Base-by-base conservation (phyloP, 176 grass and related monocot genomes). In the Rhynchospora tenuis region DNA sequence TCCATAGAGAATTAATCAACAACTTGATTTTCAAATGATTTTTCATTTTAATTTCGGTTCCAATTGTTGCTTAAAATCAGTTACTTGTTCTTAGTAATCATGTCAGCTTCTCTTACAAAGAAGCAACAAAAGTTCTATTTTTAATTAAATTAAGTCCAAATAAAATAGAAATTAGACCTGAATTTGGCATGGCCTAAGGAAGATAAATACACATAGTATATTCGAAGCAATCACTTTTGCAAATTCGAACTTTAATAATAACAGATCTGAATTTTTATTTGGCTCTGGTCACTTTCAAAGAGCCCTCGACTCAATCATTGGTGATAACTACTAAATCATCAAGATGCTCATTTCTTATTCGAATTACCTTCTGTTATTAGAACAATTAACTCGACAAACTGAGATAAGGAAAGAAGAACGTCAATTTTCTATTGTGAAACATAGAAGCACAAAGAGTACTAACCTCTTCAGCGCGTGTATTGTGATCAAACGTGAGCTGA, bases 281-380 rank as follows among this genome's bases (percentile, higher is more conserved):
- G n/a, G 96, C 93, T 89, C 96, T 91, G 1, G 96, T 99, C 43
- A 99, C 96, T 88, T 95, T 99, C 73, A 99, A 64, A 27, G 96
- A 99, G 17, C 96, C 96, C 81, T 99, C 95, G 67, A 99, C 96
- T 9, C 96, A 91, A 78, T 89, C 88, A 59, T 99, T 99, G 19
- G 84, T 68, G 65, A 95, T 90, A 0, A 88, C 93, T 11, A 71
- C 44, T n/a, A 89, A 74, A 71, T 99, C 96, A 81, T 95, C 91
- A 45, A 91, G 91, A 73, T 99, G 96, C 76, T 99, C 91, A 14
- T 93, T 95, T 60, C 64, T 90, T 84, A 99, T 93, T 88, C 93
- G 91, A 81, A 81, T 56, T 12, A 95, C 83, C 88, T 99, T 93
- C 96, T 99, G 90, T 44, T 86, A 56, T 9, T 38, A 72, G 22